Evolutionary conservation across 208 protist species (phyloP), one percentile per base, ranked within the genome.

Genomic region (Trypanosoma cruzi): DNA sequence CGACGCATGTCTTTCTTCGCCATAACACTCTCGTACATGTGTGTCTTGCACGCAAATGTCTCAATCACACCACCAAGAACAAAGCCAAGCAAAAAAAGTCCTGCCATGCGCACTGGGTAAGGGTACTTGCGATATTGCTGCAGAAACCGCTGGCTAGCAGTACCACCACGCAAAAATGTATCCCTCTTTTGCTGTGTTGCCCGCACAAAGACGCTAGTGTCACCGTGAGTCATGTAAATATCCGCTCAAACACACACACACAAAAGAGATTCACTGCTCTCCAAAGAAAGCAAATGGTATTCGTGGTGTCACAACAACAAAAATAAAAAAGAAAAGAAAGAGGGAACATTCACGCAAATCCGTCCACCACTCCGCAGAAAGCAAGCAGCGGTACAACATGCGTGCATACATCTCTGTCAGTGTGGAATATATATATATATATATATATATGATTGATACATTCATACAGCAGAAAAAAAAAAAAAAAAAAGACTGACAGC

Each of bases 1-100:
- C 88, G 82, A 7, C 88, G 77, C 32, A 64, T 73, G 34, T 90
- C 88, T 71, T 93, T 93, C 69, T 93, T 93, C 55, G 79, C 73
- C 82, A 90, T 89, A 16, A 93, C 85, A 60, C 78, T 82, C 59
- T 93, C 88, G 71, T 90, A 93, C 52, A 93, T 50, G 59, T 89
- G 82, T 36, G 88, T 93, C 67, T 90, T 90, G 72, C 88, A 93
- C 28, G 88, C 88, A 58, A 93, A 93, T 16, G 79, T 71, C 72
- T 90, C 88, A 48, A 93, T 81, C 36, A 90, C 69, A 52, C 73
- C 40, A 22, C 88, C 88, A 11, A 90, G 37, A 0, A 60, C 5
- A 65, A 93, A 93, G n/a, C 82, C 84, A 0, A 90, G 40, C 2
- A 80, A 20, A 58, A 89, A 88, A 28, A 93, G 73, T 18, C 80